phyloP scores from a whole-genome alignment of 2,329 filamentous ascomycete species.

The Penicillium aurantiogriseum region DNA sequence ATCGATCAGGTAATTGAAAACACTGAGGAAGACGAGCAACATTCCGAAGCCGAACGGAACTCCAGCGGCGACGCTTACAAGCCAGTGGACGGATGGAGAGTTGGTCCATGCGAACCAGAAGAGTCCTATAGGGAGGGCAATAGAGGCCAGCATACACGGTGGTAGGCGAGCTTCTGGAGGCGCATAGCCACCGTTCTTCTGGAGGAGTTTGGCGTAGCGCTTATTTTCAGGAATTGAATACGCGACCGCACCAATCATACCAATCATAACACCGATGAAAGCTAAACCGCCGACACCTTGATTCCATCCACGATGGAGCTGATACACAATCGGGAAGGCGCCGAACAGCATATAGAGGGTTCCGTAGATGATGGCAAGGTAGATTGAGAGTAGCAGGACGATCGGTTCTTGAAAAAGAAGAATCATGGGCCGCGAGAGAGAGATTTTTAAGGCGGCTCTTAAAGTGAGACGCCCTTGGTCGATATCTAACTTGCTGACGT shows the following conservation, averaged over 20 bases:
- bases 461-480: slow-evolving; percentile 45
- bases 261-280: slow-evolving; percentile 50
- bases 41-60: slow-evolving; percentile 45
- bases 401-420: slow-evolving; percentile 53
- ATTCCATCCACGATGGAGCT: slow-evolving; percentile 47
- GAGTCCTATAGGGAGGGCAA: slow-evolving; percentile 56
- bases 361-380: slow-evolving; percentile 53
- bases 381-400: slow-evolving; percentile 50
- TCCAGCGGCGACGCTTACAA: slow-evolving; percentile 37
- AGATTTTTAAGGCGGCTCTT: slow-evolving; percentile 44
- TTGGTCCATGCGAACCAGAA: slow-evolving; percentile 64
- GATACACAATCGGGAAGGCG: slow-evolving; percentile 53
- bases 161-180: slow-evolving; percentile 60
- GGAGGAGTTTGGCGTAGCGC: slow-evolving; percentile 42
- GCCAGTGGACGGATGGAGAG: slow-evolving; percentile 43
- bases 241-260: slow-evolving; percentile 39
- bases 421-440: slow-evolving; percentile 51
- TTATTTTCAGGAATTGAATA: slow-evolving; percentile 46
- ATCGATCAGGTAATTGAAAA: slow-evolving; percentile 47
- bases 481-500: slow-evolving; percentile 42
- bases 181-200: slow-evolving; percentile 54
- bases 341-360: slow-evolving; percentile 55
- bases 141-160: slow-evolving; percentile 49
- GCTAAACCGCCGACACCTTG: slow-evolving; percentile 49
- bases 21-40: slow-evolving; percentile 42